Percentiles rank a stretch among this genome's conserved stretches.
Conservation (phyloP, 805 yeast genomes). For the Saccharomycopsis vini region DNA sequence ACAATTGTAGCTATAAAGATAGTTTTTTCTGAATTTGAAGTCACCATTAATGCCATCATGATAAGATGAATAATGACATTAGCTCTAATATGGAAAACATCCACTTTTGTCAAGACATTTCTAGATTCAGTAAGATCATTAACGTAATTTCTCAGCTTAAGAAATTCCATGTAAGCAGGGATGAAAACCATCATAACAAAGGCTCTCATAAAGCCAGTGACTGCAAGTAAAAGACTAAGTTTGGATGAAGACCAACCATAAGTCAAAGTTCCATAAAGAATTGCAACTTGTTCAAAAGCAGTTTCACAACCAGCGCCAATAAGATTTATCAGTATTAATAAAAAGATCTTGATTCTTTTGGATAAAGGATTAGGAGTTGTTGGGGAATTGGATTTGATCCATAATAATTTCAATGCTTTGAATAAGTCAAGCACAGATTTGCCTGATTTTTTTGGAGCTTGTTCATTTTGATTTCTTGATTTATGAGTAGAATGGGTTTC, state of each 20-base stretch:
- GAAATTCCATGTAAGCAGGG: constrained; percentile 6
- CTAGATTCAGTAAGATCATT: constrained; percentile 12
- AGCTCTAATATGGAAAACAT: constrained; percentile 3
- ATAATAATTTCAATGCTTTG: constrained; percentile 45
- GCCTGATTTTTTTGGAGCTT: neutral
- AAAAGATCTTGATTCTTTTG: constrained; percentile 39
- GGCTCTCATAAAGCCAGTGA: constrained; percentile 21
- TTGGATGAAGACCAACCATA: constrained; percentile 47
- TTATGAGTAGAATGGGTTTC: constrained; percentile 36
- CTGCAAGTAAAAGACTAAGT: constrained; percentile 41
- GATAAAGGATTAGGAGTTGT: neutral
- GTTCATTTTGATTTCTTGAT: no score
- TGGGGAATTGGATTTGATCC: no score
- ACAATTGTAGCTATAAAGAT: constrained; percentile 1
- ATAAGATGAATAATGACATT: neutral
- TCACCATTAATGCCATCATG: neutral
- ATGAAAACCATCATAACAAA: neutral
- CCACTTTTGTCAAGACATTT: constrained; percentile 3
- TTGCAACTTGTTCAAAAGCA: constrained; percentile 34
- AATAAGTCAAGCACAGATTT: constrained; percentile 24
- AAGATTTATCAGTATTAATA: constrained; percentile 40
- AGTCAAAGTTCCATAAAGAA: constrained; percentile 44
- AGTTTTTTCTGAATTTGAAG: neutral
- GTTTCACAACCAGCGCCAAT: constrained; percentile 31
- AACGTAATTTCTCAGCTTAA: neutral